A percentile compares a stretch with the other conserved stretches of the same genome.
These are phyloP conservation scores for Gonapodya prolifera DNA, from an alignment of 192 early-diverging fungal species.

Conservation along the genomic window DNA sequence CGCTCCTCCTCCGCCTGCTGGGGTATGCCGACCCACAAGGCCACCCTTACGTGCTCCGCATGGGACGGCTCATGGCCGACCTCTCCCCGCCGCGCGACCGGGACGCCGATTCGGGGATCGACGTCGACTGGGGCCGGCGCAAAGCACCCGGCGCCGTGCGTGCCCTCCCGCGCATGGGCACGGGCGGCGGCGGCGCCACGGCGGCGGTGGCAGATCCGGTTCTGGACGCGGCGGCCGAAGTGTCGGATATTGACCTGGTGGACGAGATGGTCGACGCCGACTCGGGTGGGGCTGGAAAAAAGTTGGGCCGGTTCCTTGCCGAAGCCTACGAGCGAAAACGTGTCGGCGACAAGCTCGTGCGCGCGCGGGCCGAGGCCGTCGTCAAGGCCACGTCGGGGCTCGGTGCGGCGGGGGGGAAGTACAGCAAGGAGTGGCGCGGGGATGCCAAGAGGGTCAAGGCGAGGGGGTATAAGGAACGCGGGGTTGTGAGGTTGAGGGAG, in stretches of 20 bases:
- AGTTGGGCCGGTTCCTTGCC: slow-evolving; percentile 1
- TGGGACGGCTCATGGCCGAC: not conserved
- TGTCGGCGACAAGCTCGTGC: not conserved
- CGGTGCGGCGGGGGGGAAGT: not conserved
- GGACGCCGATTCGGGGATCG: not conserved
- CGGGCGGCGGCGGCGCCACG: not conserved
- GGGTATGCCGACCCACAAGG: not conserved
- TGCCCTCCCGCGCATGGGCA: not conserved
- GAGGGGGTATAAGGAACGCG: not conserved
- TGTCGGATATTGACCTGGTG: not conserved
- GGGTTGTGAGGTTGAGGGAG: not conserved
- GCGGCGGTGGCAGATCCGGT: not conserved
- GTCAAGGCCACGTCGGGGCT: not conserved
- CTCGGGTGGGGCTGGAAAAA: not conserved
- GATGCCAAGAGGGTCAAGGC: not conserved
- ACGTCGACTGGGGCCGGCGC: not conserved
- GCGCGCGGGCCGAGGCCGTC: not conserved
- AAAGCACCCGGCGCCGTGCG: not conserved
- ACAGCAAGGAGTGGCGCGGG: not conserved
- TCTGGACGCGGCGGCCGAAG: not conserved
- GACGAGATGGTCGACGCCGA: not conserved
- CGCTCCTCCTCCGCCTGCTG: not conserved
- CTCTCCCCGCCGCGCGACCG: not conserved
- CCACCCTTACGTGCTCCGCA: not conserved
- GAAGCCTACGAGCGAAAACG: not conserved